Base-by-base conservation (phyloP, 345 rosid species). In the Ricinus communis region DNA sequence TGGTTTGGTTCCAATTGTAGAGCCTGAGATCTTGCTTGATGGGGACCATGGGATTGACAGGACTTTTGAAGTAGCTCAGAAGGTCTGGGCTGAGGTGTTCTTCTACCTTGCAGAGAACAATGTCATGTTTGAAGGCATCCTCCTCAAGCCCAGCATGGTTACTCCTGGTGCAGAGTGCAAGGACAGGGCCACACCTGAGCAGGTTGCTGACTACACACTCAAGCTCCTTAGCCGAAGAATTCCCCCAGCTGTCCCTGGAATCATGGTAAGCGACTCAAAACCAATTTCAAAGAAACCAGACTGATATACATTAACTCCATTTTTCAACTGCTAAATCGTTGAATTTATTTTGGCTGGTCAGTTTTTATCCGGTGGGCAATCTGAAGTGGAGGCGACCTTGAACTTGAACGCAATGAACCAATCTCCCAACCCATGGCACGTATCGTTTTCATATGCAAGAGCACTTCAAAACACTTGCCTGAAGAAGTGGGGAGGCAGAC, bases 71-170 rank as follows among this genome's bases (percentile, higher is more conserved):
- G 98, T 94, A 18, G 97, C 98, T 0, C 82, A 74, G 81, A 87
- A 87, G 82, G 97, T 94, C 56, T 94, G 98, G 98, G 89, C 98
- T 43, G 97, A 94, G 78, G 98, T 91, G 65, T 91, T 94, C 93
- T 94, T 79, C 81, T 94, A 91, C 87, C 79, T 94, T 40, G 95
- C 98, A 11, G 88, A 91, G 83, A 91, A 94, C 91, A 94, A 88
- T 80, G 98, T 90, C 45, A 10, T 86, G 92, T 90, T 90, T 70
- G 96, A 94, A 81, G 97, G 97, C 50, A 94, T 94, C 81, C 95
- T 94, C 76, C 82, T 94, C 60, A 94, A 91, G 83, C 98, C 98
- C 8, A 94, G 96, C 87, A 94, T 91, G 98, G 98, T 94, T 51
- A 94, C 96, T 56, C 98, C 97, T 18, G 97, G 98, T 24, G 97